Base-by-base conservation (phyloP, 2,329 filamentous ascomycete genomes). In the Arthroderma sp. region DNA sequence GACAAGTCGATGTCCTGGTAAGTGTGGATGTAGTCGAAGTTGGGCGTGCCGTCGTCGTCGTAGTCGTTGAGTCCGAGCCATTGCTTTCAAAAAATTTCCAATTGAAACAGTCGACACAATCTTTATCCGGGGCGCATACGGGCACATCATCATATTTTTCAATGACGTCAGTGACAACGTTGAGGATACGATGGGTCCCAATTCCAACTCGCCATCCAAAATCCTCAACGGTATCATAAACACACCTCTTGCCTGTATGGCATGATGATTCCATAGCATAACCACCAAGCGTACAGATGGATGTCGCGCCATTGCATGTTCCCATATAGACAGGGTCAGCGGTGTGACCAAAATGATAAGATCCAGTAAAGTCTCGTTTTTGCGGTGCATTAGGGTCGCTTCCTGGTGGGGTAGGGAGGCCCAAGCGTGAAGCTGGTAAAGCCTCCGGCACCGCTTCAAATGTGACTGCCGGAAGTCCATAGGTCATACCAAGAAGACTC, bases 81-180 rank as follows among this genome's bases (percentile, higher is more conserved):
- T 95, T 95, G 61, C 87, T 94, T 62, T 88, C 82, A 58, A 85
- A 93, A 71, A 87, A 94, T 57, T 94, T 93, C 91, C 91, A 96
- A 45, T 82, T 80, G 47, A 78, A 85, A 57, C 89, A 96, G 61
- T 98, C 91, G 36, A 83, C 78, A 60, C 91, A 96, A 51, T 79
- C 71, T 43, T 86, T 81, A 22, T 89, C 88, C 29, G 74, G 71
- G 44, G 74, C 75, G 63, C 91, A 96, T 52, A 76, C 68, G 0
- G 91, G 83, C 0, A 93, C 85, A 3, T 72, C 68, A 50, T 93
- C 83, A 57, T 96, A 96, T 54, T 80, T 80, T 56, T 82, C 73
- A 49, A 96, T 74, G 3, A 98, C 85, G 59, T 94, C 85, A 47
- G 80, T 76, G 56, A 98, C 95, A 38, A 95, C 88, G 29, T 77